Evolutionary conservation across 495 filamentous ascomycete species (phyloP).

Genomic region (Penicillium chermesinum): DNA sequence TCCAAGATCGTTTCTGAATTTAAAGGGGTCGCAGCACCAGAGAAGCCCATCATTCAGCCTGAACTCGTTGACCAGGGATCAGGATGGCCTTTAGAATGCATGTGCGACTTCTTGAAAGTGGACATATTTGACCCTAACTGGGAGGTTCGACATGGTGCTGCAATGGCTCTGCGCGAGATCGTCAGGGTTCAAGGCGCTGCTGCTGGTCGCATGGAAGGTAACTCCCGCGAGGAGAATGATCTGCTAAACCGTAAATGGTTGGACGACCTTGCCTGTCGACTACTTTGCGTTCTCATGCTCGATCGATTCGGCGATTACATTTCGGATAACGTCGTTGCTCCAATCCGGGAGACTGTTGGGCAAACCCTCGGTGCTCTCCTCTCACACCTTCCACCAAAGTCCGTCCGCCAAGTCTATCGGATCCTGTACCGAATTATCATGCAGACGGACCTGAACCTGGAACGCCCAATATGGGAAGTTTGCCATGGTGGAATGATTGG

Average conservation of each 20-base stretch:
- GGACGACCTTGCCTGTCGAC: conserved; percentile 84
- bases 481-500: conserved; percentile 99
- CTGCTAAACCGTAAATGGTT: conserved; percentile 75
- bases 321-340: conserved; percentile 92
- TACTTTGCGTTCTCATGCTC: conserved; percentile 93
- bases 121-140: conserved; percentile 92
- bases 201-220: conserved; percentile 73
- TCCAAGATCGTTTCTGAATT: conserved; percentile 92
- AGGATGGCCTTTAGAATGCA: conserved; percentile 82
- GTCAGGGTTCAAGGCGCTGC: conserved; percentile 86
- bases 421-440: conserved; percentile 85
- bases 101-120: conserved; percentile 87
- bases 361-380: conserved; percentile 88
- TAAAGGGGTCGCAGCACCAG: conserved; percentile 67
- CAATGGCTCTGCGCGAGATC: conserved; percentile 90
- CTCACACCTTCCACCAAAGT: conserved; percentile 65
- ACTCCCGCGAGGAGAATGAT: conserved; percentile 69
- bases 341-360: conserved; percentile 93
- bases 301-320: conserved; percentile 97
- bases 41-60: conserved; percentile 54
- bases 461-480: conserved; percentile 78
- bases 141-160: conserved; percentile 96
- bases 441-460: conserved; percentile 71
- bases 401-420: conserved; percentile 74
- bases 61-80: conserved; percentile 70